Evolutionary conservation across 805 yeast species (phyloP), one percentile per base, ranked within the genome.

Genomic region (Ogataea philodendri): DNA sequence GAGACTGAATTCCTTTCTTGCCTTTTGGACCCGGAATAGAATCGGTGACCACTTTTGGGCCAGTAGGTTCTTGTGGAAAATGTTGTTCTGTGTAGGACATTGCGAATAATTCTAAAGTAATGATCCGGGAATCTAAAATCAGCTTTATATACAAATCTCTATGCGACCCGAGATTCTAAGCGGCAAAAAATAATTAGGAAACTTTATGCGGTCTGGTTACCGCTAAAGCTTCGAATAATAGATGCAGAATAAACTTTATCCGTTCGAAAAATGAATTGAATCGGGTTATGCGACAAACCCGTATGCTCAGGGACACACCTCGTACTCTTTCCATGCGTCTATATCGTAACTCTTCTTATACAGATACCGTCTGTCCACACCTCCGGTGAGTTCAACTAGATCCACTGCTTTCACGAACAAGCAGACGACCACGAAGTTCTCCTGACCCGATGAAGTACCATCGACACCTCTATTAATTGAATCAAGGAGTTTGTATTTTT

Each of bases 391-490:
- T 44, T 78, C 81, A 35, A 79, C 70, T 52, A 69, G 72, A 57
- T 86, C 95, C 8, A 83, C 94, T 30, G 70, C 65, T 35, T 84
- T 82, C 24, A 81, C 71, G 51, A 84, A 76, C 64, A 86, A 57
- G 24, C 82, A 78, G 18, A 84, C 74, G 15, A 84, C 75, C 1
- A 78, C 77, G 54, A 82, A 85, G 55, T 84, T 78, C 52, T 76
- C 79, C 37, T 71, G 61, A 9, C 74, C 76, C 1, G 81, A 78
- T 17, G 74, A 76, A 19, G 74, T 78, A 6, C 95, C 95, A 59
- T 86, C 95, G 11, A 86, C 95, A 9, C 95, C 90, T 48, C 95
- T 70, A 30, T 74, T 68, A 30, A 86, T 80, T 34, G 84, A 74
- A 58, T 86, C 95, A 27, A 86, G 60, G 37, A 67, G 56, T 46